Conservation (phyloP, 2,329 filamentous ascomycete species). For the Furcasterigmium furcatum region DNA sequence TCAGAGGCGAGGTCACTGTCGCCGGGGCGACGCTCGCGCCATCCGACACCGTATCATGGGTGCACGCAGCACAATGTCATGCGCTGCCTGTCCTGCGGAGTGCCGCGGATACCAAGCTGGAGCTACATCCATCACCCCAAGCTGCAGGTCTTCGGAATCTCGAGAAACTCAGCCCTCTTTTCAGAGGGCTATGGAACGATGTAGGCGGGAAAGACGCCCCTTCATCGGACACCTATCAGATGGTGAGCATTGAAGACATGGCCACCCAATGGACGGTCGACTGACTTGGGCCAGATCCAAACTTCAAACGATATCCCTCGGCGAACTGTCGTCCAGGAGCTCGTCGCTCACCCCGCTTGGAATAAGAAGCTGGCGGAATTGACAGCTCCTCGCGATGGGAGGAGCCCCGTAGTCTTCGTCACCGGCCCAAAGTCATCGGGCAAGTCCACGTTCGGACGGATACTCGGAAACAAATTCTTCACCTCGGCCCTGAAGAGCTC, state of each 20-base stretch:
- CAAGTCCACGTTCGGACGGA: slow-evolving; percentile 70
- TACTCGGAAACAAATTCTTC: slow-evolving; percentile 66
- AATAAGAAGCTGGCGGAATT: slow-evolving; percentile 54
- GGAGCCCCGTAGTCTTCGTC: slow-evolving; percentile 47
- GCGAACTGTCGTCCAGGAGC: slow-evolving; percentile 46
- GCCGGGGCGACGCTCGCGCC: slow-evolving; percentile 60
- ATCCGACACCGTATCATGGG: slow-evolving; percentile 44
- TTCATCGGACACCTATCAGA: slow-evolving; percentile 38
- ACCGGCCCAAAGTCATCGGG: slow-evolving; percentile 71
- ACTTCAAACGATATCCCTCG: slow-evolving; percentile 50
- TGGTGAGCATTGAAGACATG: slow-evolving; percentile 33
- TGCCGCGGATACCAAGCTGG: slow-evolving; percentile 43
- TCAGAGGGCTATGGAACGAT: slow-evolving; percentile 64
- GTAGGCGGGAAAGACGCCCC: slow-evolving; percentile 16
- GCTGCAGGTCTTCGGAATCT: slow-evolving; percentile 48
- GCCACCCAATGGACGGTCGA: slow-evolving; percentile 2
- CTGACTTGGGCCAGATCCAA: slow-evolving; percentile 42
- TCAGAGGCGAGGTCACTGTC: slow-evolving; percentile 60
- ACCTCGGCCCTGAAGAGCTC: slow-evolving; percentile 26
- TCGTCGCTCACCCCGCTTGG: slow-evolving; percentile 57
- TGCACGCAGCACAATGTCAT: slow-evolving; percentile 67
- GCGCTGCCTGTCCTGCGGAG: slow-evolving; percentile 65
- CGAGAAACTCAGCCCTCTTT: slow-evolving; percentile 61
- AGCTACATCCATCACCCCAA: slow-evolving; percentile 52
- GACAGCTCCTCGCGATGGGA: slow-evolving; percentile 27